Evolutionary conservation across 768 basidiomycete genomes (phyloP), one percentile per base, ranked within the genome.

Genomic region (Tricholoma sp.): DNA sequence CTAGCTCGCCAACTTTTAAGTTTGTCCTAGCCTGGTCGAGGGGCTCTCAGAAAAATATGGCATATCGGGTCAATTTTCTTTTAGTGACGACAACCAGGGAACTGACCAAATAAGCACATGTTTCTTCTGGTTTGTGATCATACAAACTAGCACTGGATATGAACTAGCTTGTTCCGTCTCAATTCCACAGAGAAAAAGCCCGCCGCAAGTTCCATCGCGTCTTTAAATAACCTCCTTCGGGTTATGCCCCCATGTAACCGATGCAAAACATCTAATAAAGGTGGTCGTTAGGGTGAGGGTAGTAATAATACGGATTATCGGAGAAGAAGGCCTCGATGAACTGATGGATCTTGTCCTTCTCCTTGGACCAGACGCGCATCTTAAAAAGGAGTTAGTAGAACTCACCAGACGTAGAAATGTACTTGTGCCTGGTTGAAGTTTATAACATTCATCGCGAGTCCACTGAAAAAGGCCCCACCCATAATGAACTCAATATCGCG

Each of bases 301-400:
- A 64, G 47, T 70, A 68, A 59, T 67, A 72, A 57, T 72, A 72
- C 2, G 70, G 70, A 53, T 70, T 70, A 54, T 72, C 70, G 36
- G 17, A 42, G 52, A 61, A 68, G 51, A 66, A 68, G 10, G 67
- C 59, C 18, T 65, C 59, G 31, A 68, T 65, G 17, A 70, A 63
- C 20, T 39, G 12, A 4, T 50, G 56, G 18, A 70, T 61, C 9
- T 62, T 58, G 5, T 57, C 59, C 50, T 37, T 36, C 42, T 31
- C 57, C 53, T 20, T 47, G 1, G 24, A 29, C 44, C 44, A 47
- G 24, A 13, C 6, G 28, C 13, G 24, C 44, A 47, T 47, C 44
- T 47, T 20, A 24, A 15, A 44, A 24, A 39, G 15, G 15, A 8
- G 10, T 11, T 39, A 13, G 37, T 39, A 15, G n/a, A 24, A 24